Evolutionary conservation across 2,329 filamentous ascomycete species (phyloP).

Genomic region (Geosmithia putterillii): DNA sequence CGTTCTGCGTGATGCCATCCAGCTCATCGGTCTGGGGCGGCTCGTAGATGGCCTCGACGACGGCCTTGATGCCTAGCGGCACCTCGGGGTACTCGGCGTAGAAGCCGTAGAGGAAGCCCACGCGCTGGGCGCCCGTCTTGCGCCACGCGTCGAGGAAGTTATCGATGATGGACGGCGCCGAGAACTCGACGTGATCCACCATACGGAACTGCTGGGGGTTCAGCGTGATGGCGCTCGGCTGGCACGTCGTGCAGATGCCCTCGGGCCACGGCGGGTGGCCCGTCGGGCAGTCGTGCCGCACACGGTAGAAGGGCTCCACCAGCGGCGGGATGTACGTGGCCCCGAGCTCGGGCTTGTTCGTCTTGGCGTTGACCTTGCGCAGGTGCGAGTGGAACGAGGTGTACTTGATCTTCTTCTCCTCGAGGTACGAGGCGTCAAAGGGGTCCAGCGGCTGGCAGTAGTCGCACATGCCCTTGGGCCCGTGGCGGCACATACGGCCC

Average conservation of each 20-base stretch:
- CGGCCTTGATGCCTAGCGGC: constrained; percentile 84
- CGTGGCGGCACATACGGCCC: constrained; percentile 92
- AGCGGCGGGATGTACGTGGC: constrained; percentile 94
- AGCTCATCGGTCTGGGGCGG: constrained; percentile 81
- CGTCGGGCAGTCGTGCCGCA: constrained; percentile 78
- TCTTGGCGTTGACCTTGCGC: constrained; percentile 88
- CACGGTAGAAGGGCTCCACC: constrained; percentile 83
- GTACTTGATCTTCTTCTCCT: constrained; percentile 98
- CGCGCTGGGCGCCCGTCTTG: constrained; percentile 66
- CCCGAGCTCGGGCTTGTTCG: constrained; percentile 89
- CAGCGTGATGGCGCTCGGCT: constrained; percentile 90
- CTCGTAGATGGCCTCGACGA: constrained; percentile 96
- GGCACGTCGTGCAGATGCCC: constrained; percentile 96
- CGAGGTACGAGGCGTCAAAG: constrained; percentile 77
- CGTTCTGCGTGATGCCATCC: constrained; percentile 74
- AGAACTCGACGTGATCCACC: constrained; percentile 97
- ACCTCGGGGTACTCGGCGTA: constrained; percentile 89
- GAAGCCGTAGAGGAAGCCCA: constrained; percentile 84
- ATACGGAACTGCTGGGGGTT: constrained; percentile 90
- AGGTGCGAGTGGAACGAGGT: constrained; percentile 91
- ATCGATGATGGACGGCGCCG: constrained; percentile 73
- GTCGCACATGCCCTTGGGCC: constrained; percentile 97
- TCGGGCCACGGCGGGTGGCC: constrained; percentile 91
- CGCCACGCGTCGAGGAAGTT: constrained; percentile 89
- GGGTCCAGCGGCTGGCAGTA: constrained; percentile 97